These are phyloP conservation scores for Colletotrichum spaethianum DNA, from an alignment of 2,329 filamentous ascomycete species.

Conservation along the genomic window DNA sequence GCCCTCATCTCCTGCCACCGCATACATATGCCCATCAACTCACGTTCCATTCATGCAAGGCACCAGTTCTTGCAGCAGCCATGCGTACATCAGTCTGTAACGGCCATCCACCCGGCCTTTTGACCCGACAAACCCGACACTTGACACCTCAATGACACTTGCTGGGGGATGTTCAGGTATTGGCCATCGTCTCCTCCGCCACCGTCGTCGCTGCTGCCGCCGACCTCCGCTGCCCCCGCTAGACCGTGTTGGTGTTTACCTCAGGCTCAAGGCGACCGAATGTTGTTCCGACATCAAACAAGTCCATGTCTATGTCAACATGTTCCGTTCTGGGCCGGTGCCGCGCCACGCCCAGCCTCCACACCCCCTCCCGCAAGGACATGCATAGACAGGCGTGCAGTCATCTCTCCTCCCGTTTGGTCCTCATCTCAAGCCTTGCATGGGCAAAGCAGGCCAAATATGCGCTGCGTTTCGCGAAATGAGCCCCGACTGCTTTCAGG, in stretches of 20 bases:
- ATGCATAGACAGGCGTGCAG: slow-evolving; percentile 6
- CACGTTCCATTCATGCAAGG: slow-evolving; percentile 18
- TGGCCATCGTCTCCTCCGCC: neutral
- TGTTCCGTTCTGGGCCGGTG: neutral
- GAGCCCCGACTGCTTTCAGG: too few relatives aligned
- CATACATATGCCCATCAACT: neutral
- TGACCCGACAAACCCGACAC: neutral
- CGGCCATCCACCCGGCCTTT: neutral
- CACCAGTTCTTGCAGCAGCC: slow-evolving; percentile 8
- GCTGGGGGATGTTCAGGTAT: neutral
- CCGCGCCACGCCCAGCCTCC: neutral
- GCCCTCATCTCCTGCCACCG: neutral
- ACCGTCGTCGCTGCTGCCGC: neutral
- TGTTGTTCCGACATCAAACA: neutral
- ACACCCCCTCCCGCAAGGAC: neutral
- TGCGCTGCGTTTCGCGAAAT: neutral
- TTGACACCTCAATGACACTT: neutral
- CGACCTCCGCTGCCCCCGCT: neutral
- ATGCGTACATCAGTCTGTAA: slow-evolving; percentile 11
- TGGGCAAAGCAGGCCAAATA: neutral
- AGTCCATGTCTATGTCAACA: neutral
- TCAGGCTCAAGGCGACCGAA: neutral
- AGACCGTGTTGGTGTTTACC: neutral
- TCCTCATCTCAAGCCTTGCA: neutral
- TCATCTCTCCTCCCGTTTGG: neutral